Evolutionary conservation across 805 yeast species (phyloP).

Genomic region (Isabelozyma heimii): DNA sequence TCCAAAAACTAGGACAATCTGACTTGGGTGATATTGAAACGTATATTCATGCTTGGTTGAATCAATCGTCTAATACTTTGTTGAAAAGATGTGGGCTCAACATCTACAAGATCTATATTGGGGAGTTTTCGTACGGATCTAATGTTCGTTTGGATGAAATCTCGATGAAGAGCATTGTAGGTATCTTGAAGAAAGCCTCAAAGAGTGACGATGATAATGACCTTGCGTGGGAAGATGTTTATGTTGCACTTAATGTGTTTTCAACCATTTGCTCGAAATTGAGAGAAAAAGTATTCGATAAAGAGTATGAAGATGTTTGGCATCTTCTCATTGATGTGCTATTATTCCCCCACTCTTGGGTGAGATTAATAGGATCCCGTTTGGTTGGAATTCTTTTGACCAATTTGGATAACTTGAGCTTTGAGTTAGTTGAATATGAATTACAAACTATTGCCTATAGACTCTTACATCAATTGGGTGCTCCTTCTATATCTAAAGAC

Average conservation of each 20-base stretch:
- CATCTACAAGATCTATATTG: conserved; percentile 61
- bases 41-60: conserved; percentile 60
- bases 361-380: conserved; percentile 65
- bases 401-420: conserved; percentile 31
- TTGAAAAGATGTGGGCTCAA: conserved; percentile 73
- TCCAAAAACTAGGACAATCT: conserved; percentile 44
- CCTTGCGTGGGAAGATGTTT: conserved; percentile 75
- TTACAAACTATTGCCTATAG: conserved; percentile 69
- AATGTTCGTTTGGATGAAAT: conserved; percentile 39
- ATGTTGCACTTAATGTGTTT: conserved; percentile 58
- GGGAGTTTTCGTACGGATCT: conserved; percentile 42
- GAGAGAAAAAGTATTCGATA: conserved; percentile 25
- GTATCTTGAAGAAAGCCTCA: conserved; percentile 21
- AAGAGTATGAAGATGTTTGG: conserved; percentile 47
- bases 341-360: conserved; percentile 91
- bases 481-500: conserved; percentile 66
- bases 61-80: conserved; percentile 47
- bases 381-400: conserved; percentile 53
- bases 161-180: conserved; percentile 20
- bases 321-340: conserved; percentile 48
- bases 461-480: conserved; percentile 74
- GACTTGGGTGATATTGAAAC: conserved; percentile 37
- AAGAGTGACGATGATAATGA: conserved; percentile 39
- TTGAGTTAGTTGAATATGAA: conserved; percentile 39
- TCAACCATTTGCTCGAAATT: conserved; percentile 38